Evolutionary conservation across 2,329 filamentous ascomycete species (phyloP), one percentile per base, ranked within the genome.

Genomic region (Microsporum audouinii): DNA sequence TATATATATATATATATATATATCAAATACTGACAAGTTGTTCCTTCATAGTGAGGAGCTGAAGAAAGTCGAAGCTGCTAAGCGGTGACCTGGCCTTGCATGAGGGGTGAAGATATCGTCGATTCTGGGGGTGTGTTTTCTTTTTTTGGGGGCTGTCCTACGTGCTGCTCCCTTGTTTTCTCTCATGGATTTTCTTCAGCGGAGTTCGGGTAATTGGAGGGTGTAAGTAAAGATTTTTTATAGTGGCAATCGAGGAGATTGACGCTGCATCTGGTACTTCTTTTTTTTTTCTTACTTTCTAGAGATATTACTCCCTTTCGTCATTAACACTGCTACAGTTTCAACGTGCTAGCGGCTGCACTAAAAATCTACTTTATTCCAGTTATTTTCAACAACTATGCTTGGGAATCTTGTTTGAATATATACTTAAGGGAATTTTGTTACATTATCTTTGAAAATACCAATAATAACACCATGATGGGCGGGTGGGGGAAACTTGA

Each of bases 51-150:
- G 71, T 78, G 89, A 96, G 76, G 92, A 97, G 75, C 78, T 96
- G 66, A 95, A 95, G 82, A 96, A 96, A 78, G 89, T 96, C 70
- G 89, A 94, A 73, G 82, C 85, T 29, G 66, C 64, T 6, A 66
- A 61, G 62, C 61, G 41, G 60, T 65, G 56, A 66, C 65, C 36
- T 2, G 27, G 31, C 31, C 33, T 14, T 55, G 17, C 29, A 36
- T 5, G 10, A 12, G 27, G 45, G 33, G 14, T 27, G 17, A 17
- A 39, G 14, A 27, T 51, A 27, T 51, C 3, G 31, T 51, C 45
- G 8, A 29, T 51, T 27, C 45, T 51, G 27, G 38, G 38, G 17
- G 17, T 23, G 38, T 39, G 38, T 39, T 39, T 39, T 36, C 34
- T 6, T 36, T 39, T 39, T 55, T 55, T 55, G 10, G 14, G 23